Percentiles rank a stretch among this genome's conserved stretches.
Evolutionary conservation across 2,329 filamentous ascomycete species (phyloP).

Genomic region (Fusarium sp.): DNA sequence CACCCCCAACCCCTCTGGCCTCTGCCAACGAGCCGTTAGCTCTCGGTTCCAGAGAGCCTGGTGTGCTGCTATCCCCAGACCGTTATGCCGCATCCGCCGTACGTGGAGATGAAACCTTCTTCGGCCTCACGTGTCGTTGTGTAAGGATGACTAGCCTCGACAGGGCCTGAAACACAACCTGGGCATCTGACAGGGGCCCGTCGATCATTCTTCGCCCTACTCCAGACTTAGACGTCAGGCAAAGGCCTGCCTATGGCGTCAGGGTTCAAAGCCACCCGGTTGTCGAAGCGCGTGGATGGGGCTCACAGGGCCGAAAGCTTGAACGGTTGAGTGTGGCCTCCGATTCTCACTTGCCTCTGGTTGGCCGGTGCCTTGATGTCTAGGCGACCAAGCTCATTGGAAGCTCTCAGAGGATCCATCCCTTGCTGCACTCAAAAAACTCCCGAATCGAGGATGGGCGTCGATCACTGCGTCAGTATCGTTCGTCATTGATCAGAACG

Average conservation of each 20-base stretch:
- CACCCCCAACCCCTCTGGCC: slow-evolving; percentile 18
- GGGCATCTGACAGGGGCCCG: slow-evolving; percentile 40
- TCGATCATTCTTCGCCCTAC: slow-evolving; percentile 41
- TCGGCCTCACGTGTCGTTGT: slow-evolving; percentile 49
- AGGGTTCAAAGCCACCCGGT: slow-evolving; percentile 41
- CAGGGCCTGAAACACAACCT: slow-evolving; percentile 46
- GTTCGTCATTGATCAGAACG: slow-evolving; percentile 18
- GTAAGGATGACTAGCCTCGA: slow-evolving; percentile 37
- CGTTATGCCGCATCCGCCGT: slow-evolving; percentile 47
- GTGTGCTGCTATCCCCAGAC: slow-evolving; percentile 35
- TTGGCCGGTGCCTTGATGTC: slow-evolving; percentile 42
- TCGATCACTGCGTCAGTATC: slow-evolving; percentile 31
- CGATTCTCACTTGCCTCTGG: slow-evolving; percentile 28
- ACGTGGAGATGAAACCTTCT: slow-evolving; percentile 48
- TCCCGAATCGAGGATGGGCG: slow-evolving; percentile 25
- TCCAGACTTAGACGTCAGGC: slow-evolving; percentile 31
- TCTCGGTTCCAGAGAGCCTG: slow-evolving; percentile 31
- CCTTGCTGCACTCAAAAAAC: slow-evolving; percentile 25
- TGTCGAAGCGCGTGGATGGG: slow-evolving; percentile 38
- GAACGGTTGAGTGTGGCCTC: slow-evolving; percentile 37
- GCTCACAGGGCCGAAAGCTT: slow-evolving; percentile 43
- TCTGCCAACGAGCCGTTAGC: slow-evolving; percentile 29
- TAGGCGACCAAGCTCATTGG: slow-evolving; percentile 34
- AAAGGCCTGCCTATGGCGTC: slow-evolving; percentile 36
- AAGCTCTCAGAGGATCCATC: neutral